Evolutionary conservation across 2,329 filamentous ascomycete genomes (phyloP), one percentile per base, ranked within the genome.

Genomic region (Clarireedia homoeocarpa): DNA sequence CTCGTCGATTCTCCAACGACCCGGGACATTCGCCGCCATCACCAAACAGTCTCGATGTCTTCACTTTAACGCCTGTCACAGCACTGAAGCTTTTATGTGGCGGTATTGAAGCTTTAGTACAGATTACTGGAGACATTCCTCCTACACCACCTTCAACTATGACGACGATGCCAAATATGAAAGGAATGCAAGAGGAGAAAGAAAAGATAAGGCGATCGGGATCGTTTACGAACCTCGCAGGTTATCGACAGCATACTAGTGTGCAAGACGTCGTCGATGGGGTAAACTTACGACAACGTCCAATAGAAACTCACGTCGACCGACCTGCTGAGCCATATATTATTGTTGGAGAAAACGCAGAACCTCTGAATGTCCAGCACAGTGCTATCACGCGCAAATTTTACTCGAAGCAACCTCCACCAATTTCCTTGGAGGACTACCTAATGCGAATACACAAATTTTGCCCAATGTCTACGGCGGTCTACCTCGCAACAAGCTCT

Each of bases 401-500:
- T 73, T 95, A 94, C 75, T 92, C 88, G 61, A 96, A 94, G 70
- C 82, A 84, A 51, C 84, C 90, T 15, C 92, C 94, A 20, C 85
- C 88, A 10, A 92, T 97, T 62, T 80, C 84, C 38, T 79, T 96
- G 48, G 82, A 86, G 66, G 87, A 94, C 61, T 99, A 97, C 68
- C 80, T 97, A 24, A 77, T 85, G 65, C 88, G 92, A 15, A 82
- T 97, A 57, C 91, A 97, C 72, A 83, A 83, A 57, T 96, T 88
- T 74, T 97, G 92, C 67, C 91, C 94, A 3, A 91, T 96, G 82
- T 95, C 89, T 60, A 91, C 91, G 0, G 92, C 86, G 24, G 92
- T 97, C 9, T 96, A 96, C 72, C 83, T 99, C 26, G 90, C 92
- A 1, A 86, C 91, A 4, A 91, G 88, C 48, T 77, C 88, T 7